phyloP scores from a whole-genome alignment of 495 filamentous ascomycete genomes.

The Neohortaea acidophila region DNA sequence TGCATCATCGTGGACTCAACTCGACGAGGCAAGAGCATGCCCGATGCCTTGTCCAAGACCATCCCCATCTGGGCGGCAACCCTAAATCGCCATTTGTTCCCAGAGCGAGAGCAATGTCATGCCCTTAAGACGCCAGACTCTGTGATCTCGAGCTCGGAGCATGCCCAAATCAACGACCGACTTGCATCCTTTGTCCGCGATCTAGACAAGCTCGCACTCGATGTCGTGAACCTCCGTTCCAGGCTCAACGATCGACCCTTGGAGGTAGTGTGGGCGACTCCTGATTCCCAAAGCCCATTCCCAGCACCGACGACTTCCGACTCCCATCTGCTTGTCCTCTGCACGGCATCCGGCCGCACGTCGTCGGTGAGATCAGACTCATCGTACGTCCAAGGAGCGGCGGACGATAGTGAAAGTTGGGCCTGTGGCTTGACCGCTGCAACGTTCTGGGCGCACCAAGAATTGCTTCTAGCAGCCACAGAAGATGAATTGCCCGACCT shows the following conservation, averaged over 20 bases:
- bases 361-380: constrained; percentile 48
- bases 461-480: constrained; percentile 37
- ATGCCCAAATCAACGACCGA: constrained; percentile 56
- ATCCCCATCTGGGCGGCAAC: constrained; percentile 86
- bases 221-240: constrained; percentile 25
- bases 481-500: constrained; percentile 52
- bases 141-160: constrained; percentile 56
- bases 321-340: constrained; percentile 55
- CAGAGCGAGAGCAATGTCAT: constrained; percentile 33
- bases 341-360: constrained; percentile 58
- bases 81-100: constrained; percentile 67
- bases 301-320: constrained; percentile 9
- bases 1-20: constrained; percentile 95
- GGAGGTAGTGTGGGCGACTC: constrained; percentile 47
- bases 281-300: constrained; percentile 23
- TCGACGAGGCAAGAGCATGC: constrained; percentile 69
- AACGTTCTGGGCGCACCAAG: constrained; percentile 60
- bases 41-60: constrained; percentile 85
- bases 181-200: constrained; percentile 45
- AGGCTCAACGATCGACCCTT: constrained; percentile 41
- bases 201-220: constrained; percentile 34
- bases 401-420: constrained; percentile 88
- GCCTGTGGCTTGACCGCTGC: constrained; percentile 49
- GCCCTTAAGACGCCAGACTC: constrained; percentile 48
- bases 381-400: constrained; percentile 87